Evolutionary conservation across 2,329 filamentous ascomycete genomes (phyloP).

Genomic region (Phaeoacremonium minimum): DNA sequence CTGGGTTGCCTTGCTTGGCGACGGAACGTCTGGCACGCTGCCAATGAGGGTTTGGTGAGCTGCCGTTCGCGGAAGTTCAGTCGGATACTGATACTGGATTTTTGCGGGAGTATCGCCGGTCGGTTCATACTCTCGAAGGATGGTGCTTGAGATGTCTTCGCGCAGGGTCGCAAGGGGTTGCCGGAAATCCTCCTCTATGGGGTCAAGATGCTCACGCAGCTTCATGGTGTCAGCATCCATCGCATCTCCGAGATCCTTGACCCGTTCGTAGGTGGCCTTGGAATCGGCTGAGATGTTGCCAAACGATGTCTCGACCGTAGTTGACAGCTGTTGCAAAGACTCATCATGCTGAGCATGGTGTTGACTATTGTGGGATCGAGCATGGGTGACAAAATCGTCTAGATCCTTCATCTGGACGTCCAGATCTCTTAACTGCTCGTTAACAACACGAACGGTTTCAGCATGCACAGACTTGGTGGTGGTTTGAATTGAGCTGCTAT

Average conservation of each 20-base stretch:
- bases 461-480: constrained; percentile 85
- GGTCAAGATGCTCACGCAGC: constrained; percentile 57
- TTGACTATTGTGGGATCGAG: constrained; percentile 72
- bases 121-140: constrained; percentile 73
- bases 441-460: constrained; percentile 84
- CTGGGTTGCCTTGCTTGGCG: constrained; percentile 26
- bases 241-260: constrained; percentile 64
- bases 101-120: constrained; percentile 87
- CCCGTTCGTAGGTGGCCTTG: constrained; percentile 61
- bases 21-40: constrained; percentile 28
- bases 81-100: constrained; percentile 75
- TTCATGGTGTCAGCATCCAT: constrained; percentile 56
- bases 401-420: constrained; percentile 84
- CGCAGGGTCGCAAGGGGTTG: constrained; percentile 69
- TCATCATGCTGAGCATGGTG: constrained; percentile 67
- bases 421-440: constrained; percentile 83
- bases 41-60: constrained; percentile 39
- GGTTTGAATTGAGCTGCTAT: constrained; percentile 77
- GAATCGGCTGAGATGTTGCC: constrained; percentile 67
- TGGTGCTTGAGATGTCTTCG: constrained; percentile 58
- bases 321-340: constrained; percentile 63
- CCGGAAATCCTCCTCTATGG: constrained; percentile 56
- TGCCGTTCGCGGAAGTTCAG: constrained; percentile 69
- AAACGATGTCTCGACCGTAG: constrained; percentile 70
- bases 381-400: constrained; percentile 83